Percentiles rank a stretch among this genome's conserved stretches.
Conservation (phyloP, 2,329 filamentous ascomycete species). For the Hypoxylon sp. region DNA sequence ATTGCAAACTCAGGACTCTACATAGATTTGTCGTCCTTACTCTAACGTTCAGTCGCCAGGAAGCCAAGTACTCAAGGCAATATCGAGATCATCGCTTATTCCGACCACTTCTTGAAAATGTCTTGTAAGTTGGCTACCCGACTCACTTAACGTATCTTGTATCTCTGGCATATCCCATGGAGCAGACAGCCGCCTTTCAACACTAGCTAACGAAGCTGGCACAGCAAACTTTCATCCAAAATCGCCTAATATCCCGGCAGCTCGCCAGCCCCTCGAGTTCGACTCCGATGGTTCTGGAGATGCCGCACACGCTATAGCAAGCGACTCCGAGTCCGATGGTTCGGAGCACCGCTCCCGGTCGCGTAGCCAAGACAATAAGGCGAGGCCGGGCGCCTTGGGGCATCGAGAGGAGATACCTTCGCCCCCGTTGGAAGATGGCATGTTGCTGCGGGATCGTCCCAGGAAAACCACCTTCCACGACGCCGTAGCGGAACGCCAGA, state of each 20-base stretch:
- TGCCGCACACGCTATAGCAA: conserved; percentile 46
- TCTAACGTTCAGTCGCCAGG: conserved; percentile 6
- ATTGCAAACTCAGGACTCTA: conserved; percentile 2
- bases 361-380: conserved; percentile 25
- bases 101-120: conserved; percentile 22
- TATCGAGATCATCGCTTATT: conserved; percentile 7
- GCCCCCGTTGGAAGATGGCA: conserved; percentile 59
- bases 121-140: conserved; percentile 36
- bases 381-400: not conserved
- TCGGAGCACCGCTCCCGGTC: conserved; percentile 29
- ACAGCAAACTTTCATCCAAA: conserved; percentile 49
- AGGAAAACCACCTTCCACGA: conserved; percentile 90
- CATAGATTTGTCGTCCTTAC: conserved; percentile 2
- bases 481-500: conserved; percentile 90
- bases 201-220: conserved; percentile 29
- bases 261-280: conserved; percentile 49
- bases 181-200: conserved; percentile 7
- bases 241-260: conserved; percentile 51
- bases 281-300: conserved; percentile 56
- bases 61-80: conserved; percentile 9
- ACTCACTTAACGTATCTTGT: conserved; percentile 1
- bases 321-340: conserved; percentile 52
- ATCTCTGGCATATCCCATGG: not conserved
- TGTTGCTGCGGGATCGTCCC: conserved; percentile 71
- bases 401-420: conserved; percentile 32